phyloP scores from a whole-genome alignment of 306 rosid species.

The Rubus idaeus region DNA sequence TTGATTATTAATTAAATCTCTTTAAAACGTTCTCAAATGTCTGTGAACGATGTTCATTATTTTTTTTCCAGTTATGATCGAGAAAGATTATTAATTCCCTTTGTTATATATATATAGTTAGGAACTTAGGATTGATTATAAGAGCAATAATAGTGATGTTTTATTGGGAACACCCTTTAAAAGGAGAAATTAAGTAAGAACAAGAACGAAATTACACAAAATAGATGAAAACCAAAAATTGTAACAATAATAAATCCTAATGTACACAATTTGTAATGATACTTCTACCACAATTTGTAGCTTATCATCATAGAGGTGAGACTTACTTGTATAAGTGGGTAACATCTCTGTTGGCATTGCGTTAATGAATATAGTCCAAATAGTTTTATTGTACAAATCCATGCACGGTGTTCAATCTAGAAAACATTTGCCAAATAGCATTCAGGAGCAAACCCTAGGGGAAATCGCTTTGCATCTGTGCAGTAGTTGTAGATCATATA shows the following conservation, averaged over 20 bases:
- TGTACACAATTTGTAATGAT: background rate
- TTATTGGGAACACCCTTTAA: too few species aligned
- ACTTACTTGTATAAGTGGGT: background rate
- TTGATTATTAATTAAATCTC: too few species aligned
- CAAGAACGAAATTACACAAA: too few species aligned
- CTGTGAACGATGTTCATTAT: too few species aligned
- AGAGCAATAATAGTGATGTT: too few species aligned
- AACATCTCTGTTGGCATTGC: background rate
- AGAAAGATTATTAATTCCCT: too few species aligned
- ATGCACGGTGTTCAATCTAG: background rate
- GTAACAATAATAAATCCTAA: background rate
- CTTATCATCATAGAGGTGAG: background rate
- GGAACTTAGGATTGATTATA: too few species aligned
- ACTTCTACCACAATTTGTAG: background rate
- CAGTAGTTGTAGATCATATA: slow-evolving; percentile 50
- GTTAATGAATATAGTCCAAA: background rate
- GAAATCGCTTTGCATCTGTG: slow-evolving; percentile 33
- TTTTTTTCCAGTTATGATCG: too few species aligned
- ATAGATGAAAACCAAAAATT: background rate
- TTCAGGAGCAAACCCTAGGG: slow-evolving; percentile 38
- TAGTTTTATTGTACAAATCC: background rate
- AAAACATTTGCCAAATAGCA: slow-evolving; percentile 18
- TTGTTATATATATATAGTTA: too few species aligned
- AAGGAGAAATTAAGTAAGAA: too few species aligned
- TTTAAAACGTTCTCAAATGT: too few species aligned